Percentiles rank a stretch among this genome's conserved stretches.
Evolutionary conservation across 352 stramenopile species (phyloP).

Genomic region (Phytophthora pseudosyringae): DNA sequence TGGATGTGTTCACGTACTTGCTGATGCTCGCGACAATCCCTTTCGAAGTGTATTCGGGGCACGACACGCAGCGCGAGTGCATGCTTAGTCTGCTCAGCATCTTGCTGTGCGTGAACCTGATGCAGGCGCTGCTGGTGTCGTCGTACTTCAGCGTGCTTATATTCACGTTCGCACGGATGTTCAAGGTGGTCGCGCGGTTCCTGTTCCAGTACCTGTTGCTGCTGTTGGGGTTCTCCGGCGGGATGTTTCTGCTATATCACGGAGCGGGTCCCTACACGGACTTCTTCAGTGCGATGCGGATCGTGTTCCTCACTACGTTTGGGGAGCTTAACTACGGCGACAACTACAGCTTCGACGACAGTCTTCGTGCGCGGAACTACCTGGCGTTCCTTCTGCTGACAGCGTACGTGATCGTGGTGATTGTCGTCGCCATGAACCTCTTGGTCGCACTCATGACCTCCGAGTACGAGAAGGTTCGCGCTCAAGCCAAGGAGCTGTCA

Average conservation of each 20-base stretch:
- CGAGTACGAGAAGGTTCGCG: slow-evolving; percentile 62
- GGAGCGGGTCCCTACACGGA: slow-evolving; percentile 48
- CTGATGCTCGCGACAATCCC: slow-evolving; percentile 55
- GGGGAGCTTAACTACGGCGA: slow-evolving; percentile 63
- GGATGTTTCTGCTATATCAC: slow-evolving; percentile 56
- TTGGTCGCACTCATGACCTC: slow-evolving; percentile 65
- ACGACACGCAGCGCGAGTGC: slow-evolving; percentile 51
- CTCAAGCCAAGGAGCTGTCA: slow-evolving; percentile 59
- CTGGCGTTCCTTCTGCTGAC: slow-evolving; percentile 52
- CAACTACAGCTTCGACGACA: slow-evolving; percentile 56
- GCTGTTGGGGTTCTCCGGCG: slow-evolving; percentile 54
- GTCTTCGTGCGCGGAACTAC: slow-evolving; percentile 44
- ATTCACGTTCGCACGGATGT: slow-evolving; percentile 74
- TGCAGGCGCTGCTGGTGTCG: slow-evolving; percentile 60
- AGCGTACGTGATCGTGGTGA: slow-evolving; percentile 62
- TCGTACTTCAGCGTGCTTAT: slow-evolving; percentile 70
- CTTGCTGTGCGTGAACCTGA: slow-evolving; percentile 59
- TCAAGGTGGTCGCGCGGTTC: slow-evolving; percentile 58
- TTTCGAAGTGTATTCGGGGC: slow-evolving; percentile 46
- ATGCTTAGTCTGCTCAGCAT: slow-evolving; percentile 61
- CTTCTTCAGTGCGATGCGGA: slow-evolving; percentile 55
- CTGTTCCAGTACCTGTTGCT: slow-evolving; percentile 61
- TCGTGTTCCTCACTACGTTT: slow-evolving; percentile 67
- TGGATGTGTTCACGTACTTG: slow-evolving; percentile 60
- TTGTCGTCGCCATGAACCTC: slow-evolving; percentile 63